These are phyloP conservation scores for Brassica cretica DNA, from an alignment of 345 rosid species.

Conservation along the genomic window DNA sequence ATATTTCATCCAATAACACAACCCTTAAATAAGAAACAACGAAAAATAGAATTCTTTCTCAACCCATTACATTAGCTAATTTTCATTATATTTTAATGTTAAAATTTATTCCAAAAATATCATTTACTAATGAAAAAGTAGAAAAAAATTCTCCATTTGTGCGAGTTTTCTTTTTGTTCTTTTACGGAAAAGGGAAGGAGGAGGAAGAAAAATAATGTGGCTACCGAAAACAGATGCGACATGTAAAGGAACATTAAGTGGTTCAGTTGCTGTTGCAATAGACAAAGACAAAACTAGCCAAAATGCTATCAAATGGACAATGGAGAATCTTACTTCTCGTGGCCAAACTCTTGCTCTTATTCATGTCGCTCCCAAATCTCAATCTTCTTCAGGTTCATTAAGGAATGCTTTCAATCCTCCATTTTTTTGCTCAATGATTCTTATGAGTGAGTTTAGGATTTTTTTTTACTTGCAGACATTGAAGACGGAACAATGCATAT, in stretches of 20 bases:
- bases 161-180: background rate
- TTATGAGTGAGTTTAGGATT: background rate
- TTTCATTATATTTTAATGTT: no score
- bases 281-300: background rate
- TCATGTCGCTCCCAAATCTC: background rate
- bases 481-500: background rate
- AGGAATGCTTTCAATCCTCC: background rate
- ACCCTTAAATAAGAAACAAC: background rate
- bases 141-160: background rate
- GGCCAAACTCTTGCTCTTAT: background rate
- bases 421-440: background rate
- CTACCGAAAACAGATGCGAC: background rate
- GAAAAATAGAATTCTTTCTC: background rate
- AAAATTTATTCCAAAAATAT: background rate
- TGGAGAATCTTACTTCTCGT: background rate
- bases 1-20: background rate
- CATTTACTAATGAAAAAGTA: background rate
- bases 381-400: background rate
- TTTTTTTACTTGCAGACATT: background rate
- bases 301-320: background rate
- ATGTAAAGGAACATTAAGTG: background rate
- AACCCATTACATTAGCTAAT: background rate
- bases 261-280: slow-evolving; percentile 1
- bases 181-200: background rate
- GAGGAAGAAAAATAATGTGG: background rate